phyloP scores from a whole-genome alignment of 2,329 filamentous ascomycete species.

The Remersonia thermophila region DNA sequence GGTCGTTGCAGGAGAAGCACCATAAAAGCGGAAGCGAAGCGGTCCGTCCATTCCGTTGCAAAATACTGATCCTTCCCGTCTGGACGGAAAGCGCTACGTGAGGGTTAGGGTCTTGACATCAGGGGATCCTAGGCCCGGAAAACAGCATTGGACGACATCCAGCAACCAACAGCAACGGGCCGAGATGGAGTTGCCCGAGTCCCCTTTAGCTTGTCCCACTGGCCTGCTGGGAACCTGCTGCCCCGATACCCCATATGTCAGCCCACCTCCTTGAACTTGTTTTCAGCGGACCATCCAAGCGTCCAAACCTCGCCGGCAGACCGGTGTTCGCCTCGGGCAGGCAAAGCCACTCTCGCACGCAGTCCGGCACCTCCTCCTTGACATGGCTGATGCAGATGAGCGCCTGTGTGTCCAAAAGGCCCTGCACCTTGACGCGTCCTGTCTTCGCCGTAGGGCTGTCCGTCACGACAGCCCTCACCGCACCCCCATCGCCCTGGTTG shows the following conservation, averaged over 20 bases:
- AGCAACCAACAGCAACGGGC: no score
- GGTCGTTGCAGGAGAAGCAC: not conserved
- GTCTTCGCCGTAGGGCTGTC: conserved; percentile 34
- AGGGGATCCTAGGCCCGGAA: no score
- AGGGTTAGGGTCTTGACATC: conserved; percentile 1
- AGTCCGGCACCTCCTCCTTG: conserved; percentile 77
- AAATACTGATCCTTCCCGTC: no score
- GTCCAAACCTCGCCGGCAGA: conserved; percentile 49
- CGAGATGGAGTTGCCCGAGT: no score
- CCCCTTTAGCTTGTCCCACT: no score
- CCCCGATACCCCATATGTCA: conserved; percentile 46
- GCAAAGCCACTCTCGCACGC: conserved; percentile 74
- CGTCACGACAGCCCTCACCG: conserved; percentile 25
- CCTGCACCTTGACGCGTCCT: conserved; percentile 40
- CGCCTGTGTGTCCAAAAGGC: conserved; percentile 60
- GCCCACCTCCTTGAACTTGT: conserved; percentile 47
- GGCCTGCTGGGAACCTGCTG: no score
- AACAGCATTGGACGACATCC: no score
- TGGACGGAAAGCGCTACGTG: no score
- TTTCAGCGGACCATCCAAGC: conserved; percentile 48
- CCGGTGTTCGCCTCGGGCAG: conserved; percentile 63
- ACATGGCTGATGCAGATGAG: conserved; percentile 88
- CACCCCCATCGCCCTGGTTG: not conserved
- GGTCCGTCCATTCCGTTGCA: no score
- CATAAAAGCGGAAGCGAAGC: no score